Conservation (phyloP, 2,329 filamentous ascomycete genomes). For the Simplicillium aogashimaense region DNA sequence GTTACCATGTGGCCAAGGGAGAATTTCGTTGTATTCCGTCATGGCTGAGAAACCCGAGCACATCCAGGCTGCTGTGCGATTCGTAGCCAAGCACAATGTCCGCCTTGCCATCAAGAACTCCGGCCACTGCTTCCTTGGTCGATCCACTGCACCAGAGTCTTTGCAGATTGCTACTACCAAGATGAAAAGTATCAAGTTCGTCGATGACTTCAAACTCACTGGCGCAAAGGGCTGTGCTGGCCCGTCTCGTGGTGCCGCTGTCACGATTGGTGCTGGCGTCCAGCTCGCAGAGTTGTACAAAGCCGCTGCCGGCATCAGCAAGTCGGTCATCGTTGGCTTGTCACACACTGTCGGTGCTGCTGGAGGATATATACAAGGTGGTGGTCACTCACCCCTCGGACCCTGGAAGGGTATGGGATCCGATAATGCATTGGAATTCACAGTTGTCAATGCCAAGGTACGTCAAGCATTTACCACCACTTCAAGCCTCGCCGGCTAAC, state of each 20-base stretch:
- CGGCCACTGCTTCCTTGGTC: slow-evolving; percentile 23
- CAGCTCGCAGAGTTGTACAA: slow-evolving; percentile 14
- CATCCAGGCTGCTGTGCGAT: slow-evolving; percentile 25
- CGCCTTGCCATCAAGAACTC: slow-evolving; percentile 23
- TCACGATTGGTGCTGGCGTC: slow-evolving; percentile 18
- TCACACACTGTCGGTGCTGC: slow-evolving; percentile 17
- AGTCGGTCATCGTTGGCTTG: slow-evolving; percentile 16
- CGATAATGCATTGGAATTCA: slow-evolving; percentile 25
- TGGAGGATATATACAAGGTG: slow-evolving; percentile 21
- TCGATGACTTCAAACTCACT: slow-evolving; percentile 12
- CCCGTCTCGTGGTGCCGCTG: slow-evolving; percentile 10
- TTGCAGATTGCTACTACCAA: slow-evolving; percentile 23
- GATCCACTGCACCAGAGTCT: slow-evolving; percentile 19
- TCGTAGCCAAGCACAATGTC: slow-evolving; percentile 20
- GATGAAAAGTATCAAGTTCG: slow-evolving; percentile 17
- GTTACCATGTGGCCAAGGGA: slow-evolving; percentile 20
- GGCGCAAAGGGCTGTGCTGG: slow-evolving; percentile 1
- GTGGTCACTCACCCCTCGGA: slow-evolving; percentile 19
- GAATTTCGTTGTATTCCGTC: slow-evolving; percentile 24
- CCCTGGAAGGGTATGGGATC: slow-evolving; percentile 20
- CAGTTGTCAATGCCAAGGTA: slow-evolving; percentile 22
- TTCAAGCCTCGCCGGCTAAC: background rate
- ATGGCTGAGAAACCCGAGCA: slow-evolving; percentile 18
- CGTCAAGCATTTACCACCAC: slow-evolving; percentile 3
- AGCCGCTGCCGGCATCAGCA: slow-evolving; percentile 10